Percentiles rank a stretch among this genome's conserved stretches.
Conservation (phyloP, 345 rosid genomes). For the Excoecaria cochinchinensis region DNA sequence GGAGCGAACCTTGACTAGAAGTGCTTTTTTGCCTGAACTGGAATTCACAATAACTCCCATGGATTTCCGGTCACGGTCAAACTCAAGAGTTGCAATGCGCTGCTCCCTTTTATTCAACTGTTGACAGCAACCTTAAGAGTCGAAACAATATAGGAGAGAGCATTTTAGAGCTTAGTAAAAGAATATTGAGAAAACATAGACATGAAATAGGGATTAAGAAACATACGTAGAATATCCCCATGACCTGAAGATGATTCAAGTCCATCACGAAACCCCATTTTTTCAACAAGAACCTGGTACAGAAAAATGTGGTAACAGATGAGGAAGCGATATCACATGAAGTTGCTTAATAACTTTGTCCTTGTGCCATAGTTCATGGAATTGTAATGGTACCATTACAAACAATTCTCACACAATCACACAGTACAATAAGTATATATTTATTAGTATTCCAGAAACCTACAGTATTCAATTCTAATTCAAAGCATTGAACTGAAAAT, state of each 20-base stretch:
- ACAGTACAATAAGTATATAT: not conserved
- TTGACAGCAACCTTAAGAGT: slow-evolving; percentile 58
- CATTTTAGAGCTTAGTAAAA: not conserved
- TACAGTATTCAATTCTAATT: not conserved
- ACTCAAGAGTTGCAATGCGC: slow-evolving; percentile 93
- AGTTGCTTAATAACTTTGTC: not conserved
- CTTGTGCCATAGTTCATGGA: slow-evolving; percentile 7
- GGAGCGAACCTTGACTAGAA: slow-evolving; percentile 75
- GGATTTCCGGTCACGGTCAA: slow-evolving; percentile 86
- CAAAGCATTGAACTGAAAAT: not conserved
- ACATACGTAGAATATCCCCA: slow-evolving; percentile 55
- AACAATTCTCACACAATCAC: not conserved
- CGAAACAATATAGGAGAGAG: not conserved
- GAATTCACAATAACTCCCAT: slow-evolving; percentile 97
- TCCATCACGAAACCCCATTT: slow-evolving; percentile 83
- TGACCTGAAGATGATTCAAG: slow-evolving; percentile 35
- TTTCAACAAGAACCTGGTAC: slow-evolving; percentile 88
- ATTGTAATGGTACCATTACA: slow-evolving; percentile 4
- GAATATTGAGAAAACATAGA: not conserved
- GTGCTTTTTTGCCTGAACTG: slow-evolving; percentile 57
- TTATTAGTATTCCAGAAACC: not conserved
- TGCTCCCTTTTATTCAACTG: slow-evolving; percentile 66
- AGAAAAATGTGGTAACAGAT: not conserved
- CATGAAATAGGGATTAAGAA: not conserved
- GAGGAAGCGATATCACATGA: slow-evolving; percentile 2